These are phyloP conservation scores for Ogataea naganishii DNA, from an alignment of 805 yeast genomes.

Conservation along the genomic window DNA sequence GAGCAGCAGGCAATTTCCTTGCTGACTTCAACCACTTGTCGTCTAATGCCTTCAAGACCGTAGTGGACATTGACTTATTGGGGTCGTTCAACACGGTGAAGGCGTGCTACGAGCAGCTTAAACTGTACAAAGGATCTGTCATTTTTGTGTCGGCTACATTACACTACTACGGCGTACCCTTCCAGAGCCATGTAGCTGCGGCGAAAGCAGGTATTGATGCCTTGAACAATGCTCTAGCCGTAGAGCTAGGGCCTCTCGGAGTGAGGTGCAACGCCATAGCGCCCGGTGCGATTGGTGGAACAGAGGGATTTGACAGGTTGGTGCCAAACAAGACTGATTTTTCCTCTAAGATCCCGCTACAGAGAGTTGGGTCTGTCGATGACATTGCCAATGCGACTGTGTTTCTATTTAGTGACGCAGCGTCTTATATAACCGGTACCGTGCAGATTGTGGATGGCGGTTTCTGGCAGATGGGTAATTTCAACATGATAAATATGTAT, in stretches of 20 bases:
- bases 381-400: conserved; percentile 90
- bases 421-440: conserved; percentile 69
- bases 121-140: conserved; percentile 58
- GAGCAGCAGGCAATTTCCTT: conserved; percentile 93
- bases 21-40: conserved; percentile 72
- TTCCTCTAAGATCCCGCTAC: conserved; percentile 48
- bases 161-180: conserved; percentile 83
- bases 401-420: conserved; percentile 77
- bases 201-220: conserved; percentile 97
- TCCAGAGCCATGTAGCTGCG: conserved; percentile 86
- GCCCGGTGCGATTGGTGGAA: conserved; percentile 83
- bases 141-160: conserved; percentile 83
- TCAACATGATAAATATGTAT: conserved; percentile 24
- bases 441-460: conserved; percentile 85
- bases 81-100: conserved; percentile 89
- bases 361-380: conserved; percentile 55
- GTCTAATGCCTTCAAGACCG: conserved; percentile 82
- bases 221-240: conserved; percentile 72
- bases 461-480: conserved; percentile 69
- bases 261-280: conserved; percentile 79
- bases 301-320: conserved; percentile 78
- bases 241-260: conserved; percentile 88
- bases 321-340: conserved; percentile 33
- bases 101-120: conserved; percentile 63
- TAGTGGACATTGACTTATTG: conserved; percentile 74